Conservation (phyloP, 805 yeast species). For the Yarrowia osloensis region DNA sequence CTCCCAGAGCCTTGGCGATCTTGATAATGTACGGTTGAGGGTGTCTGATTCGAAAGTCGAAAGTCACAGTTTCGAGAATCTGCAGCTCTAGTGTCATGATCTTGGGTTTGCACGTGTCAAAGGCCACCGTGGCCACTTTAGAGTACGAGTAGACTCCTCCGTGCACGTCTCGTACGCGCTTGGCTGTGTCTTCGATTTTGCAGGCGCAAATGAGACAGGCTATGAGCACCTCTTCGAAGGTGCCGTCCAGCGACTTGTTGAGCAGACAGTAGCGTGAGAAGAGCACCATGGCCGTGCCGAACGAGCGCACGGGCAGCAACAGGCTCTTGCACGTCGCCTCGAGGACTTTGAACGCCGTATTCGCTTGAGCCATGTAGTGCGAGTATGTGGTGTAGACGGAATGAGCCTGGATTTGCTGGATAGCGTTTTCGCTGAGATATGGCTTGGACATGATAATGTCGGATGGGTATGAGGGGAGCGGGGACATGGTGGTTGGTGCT, state of each 20-base stretch:
- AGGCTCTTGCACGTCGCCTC: not conserved
- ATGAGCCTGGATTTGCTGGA: constrained; percentile 24
- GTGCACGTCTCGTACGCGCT: constrained; percentile 65
- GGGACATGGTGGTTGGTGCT: not conserved
- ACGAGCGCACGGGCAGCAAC: constrained; percentile 60
- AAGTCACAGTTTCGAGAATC: constrained; percentile 72
- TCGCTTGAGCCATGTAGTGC: constrained; percentile 20
- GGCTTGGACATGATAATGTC: constrained; percentile 28
- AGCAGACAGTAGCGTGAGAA: constrained; percentile 71
- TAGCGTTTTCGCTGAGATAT: constrained; percentile 25
- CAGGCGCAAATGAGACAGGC: constrained; percentile 70
- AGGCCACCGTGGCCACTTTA: not conserved
- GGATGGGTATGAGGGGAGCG: constrained; percentile 19
- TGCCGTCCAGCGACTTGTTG: constrained; percentile 43
- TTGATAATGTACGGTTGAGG: constrained; percentile 69
- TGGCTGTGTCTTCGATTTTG: constrained; percentile 82
- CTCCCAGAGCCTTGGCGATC: constrained; percentile 52
- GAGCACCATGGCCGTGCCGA: constrained; percentile 69
- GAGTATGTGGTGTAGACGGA: constrained; percentile 11
- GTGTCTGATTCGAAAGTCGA: constrained; percentile 73
- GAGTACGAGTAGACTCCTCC: constrained; percentile 37
- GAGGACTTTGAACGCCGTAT: not conserved
- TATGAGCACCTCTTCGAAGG: constrained; percentile 55
- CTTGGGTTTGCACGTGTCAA: constrained; percentile 41
- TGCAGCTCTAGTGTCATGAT: constrained; percentile 66